Evolutionary conservation across 106 monocot species (phyloP), one percentile per base, ranked within the genome.

Genomic region (Gastrodia elata): DNA sequence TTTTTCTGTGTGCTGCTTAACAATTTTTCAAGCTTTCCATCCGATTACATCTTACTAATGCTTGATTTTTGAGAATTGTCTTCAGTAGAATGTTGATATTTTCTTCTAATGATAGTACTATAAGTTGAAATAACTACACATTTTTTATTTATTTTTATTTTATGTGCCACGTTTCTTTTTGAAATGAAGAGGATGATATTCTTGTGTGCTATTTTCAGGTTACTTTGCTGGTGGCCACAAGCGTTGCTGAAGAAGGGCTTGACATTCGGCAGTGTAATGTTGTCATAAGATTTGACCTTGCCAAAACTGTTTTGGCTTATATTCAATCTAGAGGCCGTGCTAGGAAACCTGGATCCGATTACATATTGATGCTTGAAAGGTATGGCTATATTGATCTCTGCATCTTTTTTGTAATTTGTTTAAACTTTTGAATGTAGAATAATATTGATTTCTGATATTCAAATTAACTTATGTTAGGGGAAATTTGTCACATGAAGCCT

Each of bases 161-260:
- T 14, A 42, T 42, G 14, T 6, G 42, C 1, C 42, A 42, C 14
- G 42, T 42, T 42, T 8, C 8, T 42, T 1, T 42, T 9, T 8
- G 8, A 6, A 42, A 14, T 42, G 5, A 42, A 1, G 42, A 65
- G 36, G 42, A 38, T 13, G 39, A 15, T 4, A 67, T 24, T 11
- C 11, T 34, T 33, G 14, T 64, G 28, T 5, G 59, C 24, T 83
- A 35, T 71, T 84, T 83, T 73, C 81, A 97, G 97, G 79, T 97
- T 74, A 90, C 87, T 38, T 70, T 93, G 67, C 80, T 97, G 69
- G 97, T 97, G 61, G 97, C 97, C 30, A 97, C 97, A 16, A 97
- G 97, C 88, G 97, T 97, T 77, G 97, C 97, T 73, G 97, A 97
- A 83, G 97, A 97, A 86, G 97, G 97, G 35, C 97, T 97, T 83